phyloP scores from a whole-genome alignment of 2,329 filamentous ascomycete species.

The Trichoderma polysporum region DNA sequence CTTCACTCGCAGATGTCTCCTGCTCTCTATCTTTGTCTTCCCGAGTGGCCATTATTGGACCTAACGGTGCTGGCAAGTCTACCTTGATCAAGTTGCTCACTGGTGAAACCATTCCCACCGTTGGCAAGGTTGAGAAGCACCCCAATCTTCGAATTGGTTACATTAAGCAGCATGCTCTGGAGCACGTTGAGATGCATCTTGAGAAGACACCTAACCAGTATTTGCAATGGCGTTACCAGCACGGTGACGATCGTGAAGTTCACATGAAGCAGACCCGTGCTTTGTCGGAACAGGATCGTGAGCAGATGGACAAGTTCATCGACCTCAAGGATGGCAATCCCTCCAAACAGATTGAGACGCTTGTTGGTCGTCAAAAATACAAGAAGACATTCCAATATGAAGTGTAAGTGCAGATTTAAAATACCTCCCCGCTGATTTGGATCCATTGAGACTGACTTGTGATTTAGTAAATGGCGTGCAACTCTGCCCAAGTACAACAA shows the following conservation, averaged over 20 bases:
- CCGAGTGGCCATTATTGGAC: slow-evolving; percentile 91
- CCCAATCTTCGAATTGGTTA: slow-evolving; percentile 98
- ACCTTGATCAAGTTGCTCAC: slow-evolving; percentile 97
- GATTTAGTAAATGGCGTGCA: slow-evolving; percentile 76
- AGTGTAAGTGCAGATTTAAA: slow-evolving; percentile 56
- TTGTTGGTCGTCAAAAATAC: slow-evolving; percentile 96
- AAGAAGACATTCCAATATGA: slow-evolving; percentile 99
- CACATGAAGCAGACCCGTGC: slow-evolving; percentile 96
- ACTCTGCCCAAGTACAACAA: slow-evolving; percentile 91
- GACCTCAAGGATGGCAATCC: slow-evolving; percentile 83
- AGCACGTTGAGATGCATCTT: slow-evolving; percentile 99
- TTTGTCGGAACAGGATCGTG: slow-evolving; percentile 78
- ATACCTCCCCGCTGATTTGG: not conserved
- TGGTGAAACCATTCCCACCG: slow-evolving; percentile 80
- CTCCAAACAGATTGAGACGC: slow-evolving; percentile 72
- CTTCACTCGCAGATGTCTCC: slow-evolving; percentile 83
- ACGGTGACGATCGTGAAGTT: slow-evolving; percentile 95
- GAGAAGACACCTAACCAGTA: slow-evolving; percentile 99
- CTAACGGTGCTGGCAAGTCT: slow-evolving; percentile 97
- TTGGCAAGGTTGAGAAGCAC: slow-evolving; percentile 93
- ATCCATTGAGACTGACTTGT: not conserved
- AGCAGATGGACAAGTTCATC: slow-evolving; percentile 87
- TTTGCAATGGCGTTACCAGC: slow-evolving; percentile 95
- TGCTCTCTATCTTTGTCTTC: slow-evolving; percentile 86
- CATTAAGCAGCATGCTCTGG: slow-evolving; percentile 98